phyloP scores from a whole-genome alignment of 2,329 filamentous ascomycete species.

The Zymoseptoria pseudotritici region DNA sequence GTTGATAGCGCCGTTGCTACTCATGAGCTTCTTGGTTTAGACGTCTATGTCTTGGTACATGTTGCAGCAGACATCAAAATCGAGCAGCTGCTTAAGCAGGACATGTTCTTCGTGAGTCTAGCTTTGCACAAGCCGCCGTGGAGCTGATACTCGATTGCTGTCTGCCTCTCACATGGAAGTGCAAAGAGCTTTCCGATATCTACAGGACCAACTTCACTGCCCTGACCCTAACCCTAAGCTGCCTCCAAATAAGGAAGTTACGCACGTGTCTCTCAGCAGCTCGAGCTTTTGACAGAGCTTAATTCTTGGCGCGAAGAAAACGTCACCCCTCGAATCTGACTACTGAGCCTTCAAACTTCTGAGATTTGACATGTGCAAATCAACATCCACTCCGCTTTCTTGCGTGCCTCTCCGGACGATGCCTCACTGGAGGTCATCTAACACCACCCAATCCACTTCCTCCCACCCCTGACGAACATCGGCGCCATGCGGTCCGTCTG shows the following conservation, averaged over 20 bases:
- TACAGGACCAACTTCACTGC: neutral
- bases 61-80: too few species aligned
- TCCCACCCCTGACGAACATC: neutral
- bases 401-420: conserved; percentile 9
- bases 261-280: neutral
- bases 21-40: too few species aligned
- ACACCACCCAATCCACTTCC: conserved; percentile 2
- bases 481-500: conserved; percentile 52
- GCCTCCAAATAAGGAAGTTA: neutral
- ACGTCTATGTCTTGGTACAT: too few species aligned
- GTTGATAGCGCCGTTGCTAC: too few species aligned
- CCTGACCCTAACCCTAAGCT: too few species aligned
- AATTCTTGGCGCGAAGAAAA: neutral
- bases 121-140: too few species aligned
- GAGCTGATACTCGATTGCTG: too few species aligned
- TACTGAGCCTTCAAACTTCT: neutral
- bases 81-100: too few species aligned
- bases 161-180: too few species aligned
- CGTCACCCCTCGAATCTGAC: conserved; percentile 2
- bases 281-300: neutral
- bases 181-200: too few species aligned
- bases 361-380: conserved; percentile 9
- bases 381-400: conserved; percentile 3
- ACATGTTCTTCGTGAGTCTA: neutral
- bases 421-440: conserved; percentile 19